Base-by-base conservation (phyloP, 345 rosid genomes). In the Gossypium longicalyx region DNA sequence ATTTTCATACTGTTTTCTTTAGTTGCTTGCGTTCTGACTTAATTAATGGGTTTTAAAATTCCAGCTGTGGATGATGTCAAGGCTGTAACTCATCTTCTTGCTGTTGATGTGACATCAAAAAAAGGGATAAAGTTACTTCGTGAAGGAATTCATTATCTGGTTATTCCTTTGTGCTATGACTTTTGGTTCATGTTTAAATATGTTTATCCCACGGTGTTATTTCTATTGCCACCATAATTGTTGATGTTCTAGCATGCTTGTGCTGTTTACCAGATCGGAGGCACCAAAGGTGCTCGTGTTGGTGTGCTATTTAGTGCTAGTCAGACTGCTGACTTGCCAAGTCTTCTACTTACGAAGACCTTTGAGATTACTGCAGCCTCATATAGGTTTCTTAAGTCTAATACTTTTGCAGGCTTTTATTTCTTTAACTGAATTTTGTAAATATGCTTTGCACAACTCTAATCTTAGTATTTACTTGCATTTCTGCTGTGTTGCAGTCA, bases 71-170 rank as follows among this genome's bases (percentile, higher is more conserved):
- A 93, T 74, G 87, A 95, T 80, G 78, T 95, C 86, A 95, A 95
- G 87, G 88, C 97, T 44, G 98, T 95, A 69, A 91, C 99, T 75
- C 98, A 95, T 87, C 93, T 93, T 85, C 94, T 95, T 65, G 88
- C 85, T 79, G 91, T 89, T 83, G 97, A 93, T 79, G 75, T 91
- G 64, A 72, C 91, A 70, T 87, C 62, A 53, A 83, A 82, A 89
- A 89, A 83, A 76, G 98, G 99, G 77, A 79, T 87, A 73, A 93
- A 90, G 77, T 81, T 95, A 82, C 87, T 95, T 77, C 92, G 77
- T 73, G 91, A 95, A 86, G 99, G 99, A 82, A 80, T 95, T 51
- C 88, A 70, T 72, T 95, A 87, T 83, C 93, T 95, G 96, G 99
- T 93, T 67, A 77, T 78, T 79, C 66, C 66, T 81, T 78, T 77